Conservation (phyloP, 108 stramenopile genomes). For the Poteriospumella lacustris region DNA sequence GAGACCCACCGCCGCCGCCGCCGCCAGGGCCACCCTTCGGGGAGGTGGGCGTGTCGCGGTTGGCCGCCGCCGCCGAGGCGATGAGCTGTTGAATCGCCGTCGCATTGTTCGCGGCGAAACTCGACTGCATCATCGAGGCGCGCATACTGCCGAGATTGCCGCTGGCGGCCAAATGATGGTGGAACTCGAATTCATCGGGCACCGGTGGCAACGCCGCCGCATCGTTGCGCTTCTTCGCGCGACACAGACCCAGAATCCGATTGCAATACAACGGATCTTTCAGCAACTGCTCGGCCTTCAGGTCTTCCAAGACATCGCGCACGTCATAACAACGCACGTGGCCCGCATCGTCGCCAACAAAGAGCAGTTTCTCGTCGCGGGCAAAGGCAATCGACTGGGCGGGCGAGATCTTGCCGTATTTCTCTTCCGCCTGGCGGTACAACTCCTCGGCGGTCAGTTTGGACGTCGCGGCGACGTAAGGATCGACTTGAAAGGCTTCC, state of each 20-base stretch:
- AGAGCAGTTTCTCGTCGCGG: background rate
- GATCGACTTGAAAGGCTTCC: too few relatives aligned
- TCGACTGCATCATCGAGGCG: too few relatives aligned
- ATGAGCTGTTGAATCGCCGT: too few relatives aligned
- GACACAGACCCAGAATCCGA: background rate
- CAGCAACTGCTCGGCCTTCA: background rate
- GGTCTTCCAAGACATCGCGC: constrained; percentile 21
- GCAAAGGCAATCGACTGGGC: background rate
- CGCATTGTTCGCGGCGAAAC: too few relatives aligned
- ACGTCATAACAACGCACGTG: constrained; percentile 12
- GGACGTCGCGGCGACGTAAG: too few relatives aligned
- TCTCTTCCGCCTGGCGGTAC: background rate
- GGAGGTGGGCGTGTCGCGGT: too few relatives aligned
- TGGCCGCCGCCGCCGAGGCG: too few relatives aligned
- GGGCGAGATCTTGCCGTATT: constrained; percentile 3
- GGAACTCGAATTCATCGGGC: background rate
- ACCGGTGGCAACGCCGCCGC: background rate
- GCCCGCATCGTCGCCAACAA: constrained; percentile 22
- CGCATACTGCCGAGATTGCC: too few relatives aligned
- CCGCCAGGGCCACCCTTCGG: background rate
- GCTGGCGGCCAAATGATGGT: background rate
- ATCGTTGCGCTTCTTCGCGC: background rate
- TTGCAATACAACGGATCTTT: background rate
- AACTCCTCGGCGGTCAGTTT: background rate
- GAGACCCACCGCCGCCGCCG: too few relatives aligned